A percentile compares a stretch with the other conserved stretches of the same genome.
These are phyloP conservation scores for Lipomyces starkeyi DNA, from an alignment of 805 yeast genomes.

Conservation along the genomic window DNA sequence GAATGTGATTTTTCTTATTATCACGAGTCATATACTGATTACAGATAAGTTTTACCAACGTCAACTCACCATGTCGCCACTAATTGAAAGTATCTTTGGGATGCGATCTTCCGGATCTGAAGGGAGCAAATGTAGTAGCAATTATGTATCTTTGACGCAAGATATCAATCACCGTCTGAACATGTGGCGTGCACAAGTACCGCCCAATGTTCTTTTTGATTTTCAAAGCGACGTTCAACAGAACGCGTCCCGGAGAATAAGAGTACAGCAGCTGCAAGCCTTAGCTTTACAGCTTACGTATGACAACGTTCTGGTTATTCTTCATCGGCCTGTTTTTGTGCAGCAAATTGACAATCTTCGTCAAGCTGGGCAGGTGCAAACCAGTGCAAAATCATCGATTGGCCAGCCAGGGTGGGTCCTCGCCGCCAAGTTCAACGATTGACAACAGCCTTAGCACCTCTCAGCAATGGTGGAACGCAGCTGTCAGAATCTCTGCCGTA, in stretches of 20 bases:
- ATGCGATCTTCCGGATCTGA: neutral
- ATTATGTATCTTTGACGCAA: neutral
- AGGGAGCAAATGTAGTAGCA: neutral
- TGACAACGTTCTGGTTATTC: conserved; percentile 26
- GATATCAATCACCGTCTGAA: neutral
- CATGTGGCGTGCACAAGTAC: neutral
- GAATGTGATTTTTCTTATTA: no score
- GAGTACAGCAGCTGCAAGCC: conserved; percentile 20
- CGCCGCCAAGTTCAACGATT: neutral
- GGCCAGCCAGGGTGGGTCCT: no score
- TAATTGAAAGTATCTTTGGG: conserved; percentile 2
- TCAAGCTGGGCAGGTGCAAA: neutral
- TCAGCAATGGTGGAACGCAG: conserved; percentile 6
- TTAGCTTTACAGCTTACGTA: conserved; percentile 22
- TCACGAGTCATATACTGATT: no score
- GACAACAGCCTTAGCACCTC: neutral
- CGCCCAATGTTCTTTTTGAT: neutral
- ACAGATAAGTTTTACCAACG: no score
- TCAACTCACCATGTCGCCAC: neutral
- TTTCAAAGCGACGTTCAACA: conserved; percentile 1
- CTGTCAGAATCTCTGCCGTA: conserved; percentile 1
- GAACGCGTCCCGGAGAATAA: neutral
- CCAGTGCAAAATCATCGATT: neutral
- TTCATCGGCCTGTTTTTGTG: conserved; percentile 28
- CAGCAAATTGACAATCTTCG: conserved; percentile 2